Conservation (phyloP, 176 grass and related monocot genomes). For the Tuctoria greenei region DNA sequence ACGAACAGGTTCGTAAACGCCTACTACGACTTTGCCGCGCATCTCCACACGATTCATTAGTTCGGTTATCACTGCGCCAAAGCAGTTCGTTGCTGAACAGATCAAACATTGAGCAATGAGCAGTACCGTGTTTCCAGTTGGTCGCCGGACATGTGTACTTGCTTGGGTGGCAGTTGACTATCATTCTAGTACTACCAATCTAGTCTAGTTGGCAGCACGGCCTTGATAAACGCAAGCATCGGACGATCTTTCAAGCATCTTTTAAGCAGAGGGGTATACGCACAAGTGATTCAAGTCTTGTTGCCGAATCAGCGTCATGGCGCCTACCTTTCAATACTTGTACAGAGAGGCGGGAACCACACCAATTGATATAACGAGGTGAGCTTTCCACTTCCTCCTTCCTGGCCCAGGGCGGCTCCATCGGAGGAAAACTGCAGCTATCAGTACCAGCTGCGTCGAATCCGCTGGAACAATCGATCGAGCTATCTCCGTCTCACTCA, state of each 20-base stretch:
- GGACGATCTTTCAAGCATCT: not conserved
- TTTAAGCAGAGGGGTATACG: not conserved
- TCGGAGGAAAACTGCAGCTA: constrained; percentile 10
- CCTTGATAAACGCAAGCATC: not conserved
- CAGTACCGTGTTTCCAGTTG: not conserved
- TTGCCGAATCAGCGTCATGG: not conserved
- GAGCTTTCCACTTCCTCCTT: constrained; percentile 24
- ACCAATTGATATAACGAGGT: constrained; percentile 40
- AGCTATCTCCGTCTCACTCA: not conserved
- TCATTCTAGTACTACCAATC: not conserved
- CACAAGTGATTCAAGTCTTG: not conserved
- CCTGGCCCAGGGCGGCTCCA: constrained; percentile 16
- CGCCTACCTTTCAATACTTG: not conserved
- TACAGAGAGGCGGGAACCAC: not conserved
- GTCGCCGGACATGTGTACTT: not conserved
- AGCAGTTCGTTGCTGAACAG: not conserved
- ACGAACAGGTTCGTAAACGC: not conserved
- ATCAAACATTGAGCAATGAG: not conserved
- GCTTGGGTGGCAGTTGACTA: not conserved
- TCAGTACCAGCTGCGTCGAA: constrained; percentile 12
- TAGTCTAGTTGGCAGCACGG: not conserved
- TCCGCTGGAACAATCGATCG: constrained; percentile 11
- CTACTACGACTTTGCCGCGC: not conserved
- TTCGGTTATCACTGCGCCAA: not conserved
- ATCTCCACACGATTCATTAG: not conserved